Conservation (phyloP, 2,329 filamentous ascomycete species). For the Byssoonygena ceratinophila region DNA sequence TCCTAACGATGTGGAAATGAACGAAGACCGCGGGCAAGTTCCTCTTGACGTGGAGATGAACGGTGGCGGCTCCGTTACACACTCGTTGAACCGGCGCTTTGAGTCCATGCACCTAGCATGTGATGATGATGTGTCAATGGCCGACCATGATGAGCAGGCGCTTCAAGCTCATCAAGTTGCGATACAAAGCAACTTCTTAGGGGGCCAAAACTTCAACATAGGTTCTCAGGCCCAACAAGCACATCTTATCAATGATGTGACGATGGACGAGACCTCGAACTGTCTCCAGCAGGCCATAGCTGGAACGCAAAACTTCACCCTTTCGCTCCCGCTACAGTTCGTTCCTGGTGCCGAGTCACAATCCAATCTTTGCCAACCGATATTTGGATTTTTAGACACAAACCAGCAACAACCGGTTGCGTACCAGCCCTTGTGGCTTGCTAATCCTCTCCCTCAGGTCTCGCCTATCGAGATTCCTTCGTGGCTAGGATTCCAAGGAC, state of each 20-base stretch:
- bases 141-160: too few relatives aligned
- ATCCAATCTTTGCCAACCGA: background rate
- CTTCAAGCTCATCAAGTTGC: background rate
- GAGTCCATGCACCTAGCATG: too few relatives aligned
- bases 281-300: background rate
- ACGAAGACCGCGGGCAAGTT: background rate
- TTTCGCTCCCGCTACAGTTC: background rate
- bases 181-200: background rate
- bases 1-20: background rate
- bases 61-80: too few relatives aligned
- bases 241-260: background rate
- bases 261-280: background rate
- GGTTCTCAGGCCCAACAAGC: background rate
- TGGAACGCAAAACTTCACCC: background rate
- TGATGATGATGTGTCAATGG: too few relatives aligned
- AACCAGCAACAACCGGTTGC: background rate
- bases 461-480: background rate
- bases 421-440: background rate
- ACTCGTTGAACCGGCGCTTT: too few relatives aligned
- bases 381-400: background rate
- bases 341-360: background rate
- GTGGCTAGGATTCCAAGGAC: background rate
- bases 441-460: background rate
- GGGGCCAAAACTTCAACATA: background rate
- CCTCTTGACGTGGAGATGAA: too few relatives aligned